Evolutionary conservation across 2,329 filamentous ascomycete species (phyloP).

Genomic region (Claviceps capensis): DNA sequence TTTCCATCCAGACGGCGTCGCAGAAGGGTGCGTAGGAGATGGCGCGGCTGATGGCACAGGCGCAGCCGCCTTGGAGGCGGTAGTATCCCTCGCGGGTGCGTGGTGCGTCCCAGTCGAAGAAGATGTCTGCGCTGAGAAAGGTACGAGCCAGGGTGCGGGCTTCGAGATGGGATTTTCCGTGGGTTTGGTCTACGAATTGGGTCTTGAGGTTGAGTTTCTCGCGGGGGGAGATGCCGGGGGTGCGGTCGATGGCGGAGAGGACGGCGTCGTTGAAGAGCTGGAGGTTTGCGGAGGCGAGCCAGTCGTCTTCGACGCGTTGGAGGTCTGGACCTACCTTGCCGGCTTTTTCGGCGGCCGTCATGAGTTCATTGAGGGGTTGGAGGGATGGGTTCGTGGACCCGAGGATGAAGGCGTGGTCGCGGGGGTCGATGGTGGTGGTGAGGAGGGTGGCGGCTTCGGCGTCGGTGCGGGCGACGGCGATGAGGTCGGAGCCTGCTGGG

Average conservation of each 20-base stretch:
- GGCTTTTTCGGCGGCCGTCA: slow-evolving; percentile 68
- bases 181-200: slow-evolving; percentile 51
- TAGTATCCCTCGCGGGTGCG: slow-evolving; percentile 93
- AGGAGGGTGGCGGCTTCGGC: slow-evolving; percentile 96
- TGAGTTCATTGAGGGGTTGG: slow-evolving; percentile 77
- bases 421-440: slow-evolving; percentile 87
- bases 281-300: slow-evolving; percentile 65
- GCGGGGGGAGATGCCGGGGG: slow-evolving; percentile 29
- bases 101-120: slow-evolving; percentile 92
- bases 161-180: slow-evolving; percentile 78
- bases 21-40: slow-evolving; percentile 86
- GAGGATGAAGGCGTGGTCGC: slow-evolving; percentile 88
- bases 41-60: slow-evolving; percentile 82
- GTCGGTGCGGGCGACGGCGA: slow-evolving; percentile 88
- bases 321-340: slow-evolving; percentile 72
- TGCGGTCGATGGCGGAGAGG: slow-evolving; percentile 57
- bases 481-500: slow-evolving; percentile 56
- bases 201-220: slow-evolving; percentile 56
- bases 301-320: slow-evolving; percentile 84
- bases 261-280: slow-evolving; percentile 89
- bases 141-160: slow-evolving; percentile 65
- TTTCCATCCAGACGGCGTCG: slow-evolving; percentile 99
- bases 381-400: slow-evolving; percentile 77
- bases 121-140: slow-evolving; percentile 66
- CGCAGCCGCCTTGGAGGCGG: slow-evolving; percentile 78